Base-by-base conservation (phyloP, 2,329 filamentous ascomycete species). In the Trichoderma koningii region DNA sequence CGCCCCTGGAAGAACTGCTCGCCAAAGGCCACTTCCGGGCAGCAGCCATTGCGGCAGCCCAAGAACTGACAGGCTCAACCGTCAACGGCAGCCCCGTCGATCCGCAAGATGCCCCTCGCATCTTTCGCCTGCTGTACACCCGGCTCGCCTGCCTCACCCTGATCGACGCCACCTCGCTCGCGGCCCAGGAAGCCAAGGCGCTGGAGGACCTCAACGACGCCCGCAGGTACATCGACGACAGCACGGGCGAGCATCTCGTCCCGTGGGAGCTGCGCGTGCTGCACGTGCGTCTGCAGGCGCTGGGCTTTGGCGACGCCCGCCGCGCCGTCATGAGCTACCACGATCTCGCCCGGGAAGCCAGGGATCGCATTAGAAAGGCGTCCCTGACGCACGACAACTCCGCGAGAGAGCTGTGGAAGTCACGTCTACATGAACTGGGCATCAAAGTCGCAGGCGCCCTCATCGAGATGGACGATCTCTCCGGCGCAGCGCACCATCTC, bases 311-410 rank as follows among this genome's bases (percentile, higher is more conserved):
- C 4, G 95, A 99, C 76, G 86, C 89, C 56, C 84, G 94, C 5
- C 85, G 93, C 67, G 90, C 91, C 3, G 89, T 99, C 65, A 94
- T 95, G 83, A 91, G 90, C 51, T 92, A 96, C 74, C 96, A 97
- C 74, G 93, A 97, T 68, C 83, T 98, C 2, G 93, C 89, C 0
- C 79, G 90, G 9, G 92, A 96, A 75, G 92, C 91, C 2, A 83
- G 93, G 19, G 79, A 81, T 2, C 83, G 84, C 64, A 80, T 91
- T 5, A 77, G 79, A 19, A 80, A 78, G 38, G 82, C 85, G 0
- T 73, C 71, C 5, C 72, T 70, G 12, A 71, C 69, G 38, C 79
- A 81, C 45, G 82, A 84, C 10, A 81, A 83, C 57, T 81, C 86
- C 0, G 85, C 86, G 23, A 79, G 82, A 17, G 80, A 83, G 68